Base-by-base conservation (phyloP, 2,329 filamentous ascomycete species). In the Arthrobotrys conoides region DNA sequence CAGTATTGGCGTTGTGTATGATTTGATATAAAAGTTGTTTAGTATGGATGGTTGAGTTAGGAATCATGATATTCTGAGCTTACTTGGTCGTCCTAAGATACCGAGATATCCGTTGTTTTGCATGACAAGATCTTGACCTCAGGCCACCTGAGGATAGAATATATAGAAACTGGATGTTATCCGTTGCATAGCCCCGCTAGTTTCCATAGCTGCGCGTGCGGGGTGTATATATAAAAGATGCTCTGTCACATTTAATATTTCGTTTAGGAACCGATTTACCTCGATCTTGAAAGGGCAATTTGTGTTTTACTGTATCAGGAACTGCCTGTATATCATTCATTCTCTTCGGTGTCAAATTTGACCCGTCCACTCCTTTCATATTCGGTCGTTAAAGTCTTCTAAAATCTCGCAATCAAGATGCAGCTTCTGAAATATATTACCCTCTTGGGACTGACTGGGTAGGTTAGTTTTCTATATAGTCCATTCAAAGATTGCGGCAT, bases 81-180 rank as follows among this genome's bases (percentile, higher is more conserved):
- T 59, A 38, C 33, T n/a, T 41, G 30, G 2, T 6, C n/a, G 3
- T 20, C 53, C 57, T 16, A 61, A 18, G 30, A 61, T 41, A 44
- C 57, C 57, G 57, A 61, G 57, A 61, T 44, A 61, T 44, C 57
- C 36, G 57, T 36, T 18, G 10, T 44, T 30, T 61, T 61, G 57
- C 57, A 27, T 61, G 57, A 36, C 57, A 24, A 12, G 57, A 44
- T 27, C 57, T 61, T 27, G 57, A 61, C 33, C 33, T 44, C 36
- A 41, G 36, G 33, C 57, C 33, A 44, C 57, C 12, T 10, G 36
- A 24, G n/a, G 30, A 22, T 59, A 6, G 53, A 41, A 59, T 1
- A 12, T 9, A 41, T 12, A 41, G 18, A 18, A 24, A 8, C 33
- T 36, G 9, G 4, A 16, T n/a, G 18, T 8, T 2, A 55, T 55